Percentiles rank a stretch among this genome's conserved stretches.
Evolutionary conservation across 805 yeast species (phyloP).

Genomic region (Schwanniomyces occidentalis): DNA sequence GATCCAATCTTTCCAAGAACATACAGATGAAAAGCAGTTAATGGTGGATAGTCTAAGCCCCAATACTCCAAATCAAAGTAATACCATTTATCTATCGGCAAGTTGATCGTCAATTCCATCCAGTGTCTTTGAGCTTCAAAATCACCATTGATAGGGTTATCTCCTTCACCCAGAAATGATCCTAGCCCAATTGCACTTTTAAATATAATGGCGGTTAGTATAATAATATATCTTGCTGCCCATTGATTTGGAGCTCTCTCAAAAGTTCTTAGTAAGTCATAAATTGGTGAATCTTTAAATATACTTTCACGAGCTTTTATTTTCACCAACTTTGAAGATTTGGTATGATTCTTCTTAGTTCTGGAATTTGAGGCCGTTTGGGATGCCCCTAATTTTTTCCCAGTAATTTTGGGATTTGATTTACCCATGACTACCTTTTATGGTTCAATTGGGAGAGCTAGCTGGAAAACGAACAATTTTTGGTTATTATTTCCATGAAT

Average conservation of each 20-base stretch:
- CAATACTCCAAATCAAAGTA: constrained; percentile 86
- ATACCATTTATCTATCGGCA: constrained; percentile 82
- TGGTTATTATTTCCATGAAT: too few species aligned
- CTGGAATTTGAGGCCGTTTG: too few species aligned
- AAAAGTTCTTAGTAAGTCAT: constrained; percentile 77
- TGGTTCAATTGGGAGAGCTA: too few species aligned
- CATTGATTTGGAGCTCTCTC: constrained; percentile 84
- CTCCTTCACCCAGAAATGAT: constrained; percentile 70
- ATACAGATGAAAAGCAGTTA: constrained; percentile 93
- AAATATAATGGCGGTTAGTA: constrained; percentile 70
- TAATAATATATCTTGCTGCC: constrained; percentile 79
- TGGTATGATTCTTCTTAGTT: too few species aligned
- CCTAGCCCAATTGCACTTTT: constrained; percentile 89
- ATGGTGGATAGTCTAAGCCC: constrained; percentile 97
- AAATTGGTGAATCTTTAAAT: constrained; percentile 56
- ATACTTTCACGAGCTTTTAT: constrained; percentile 8
- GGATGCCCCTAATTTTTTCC: too few species aligned
- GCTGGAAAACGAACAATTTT: too few species aligned
- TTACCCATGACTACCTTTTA: too few species aligned
- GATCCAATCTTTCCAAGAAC: constrained; percentile 72
- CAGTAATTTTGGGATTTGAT: too few species aligned
- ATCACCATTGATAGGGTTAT: constrained; percentile 87
- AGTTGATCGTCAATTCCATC: constrained; percentile 84
- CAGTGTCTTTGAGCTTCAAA: constrained; percentile 98
- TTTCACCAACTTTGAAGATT: too few species aligned